These are phyloP conservation scores for Epichloe typhina DNA, from an alignment of 2,329 filamentous ascomycete species.

Conservation along the genomic window DNA sequence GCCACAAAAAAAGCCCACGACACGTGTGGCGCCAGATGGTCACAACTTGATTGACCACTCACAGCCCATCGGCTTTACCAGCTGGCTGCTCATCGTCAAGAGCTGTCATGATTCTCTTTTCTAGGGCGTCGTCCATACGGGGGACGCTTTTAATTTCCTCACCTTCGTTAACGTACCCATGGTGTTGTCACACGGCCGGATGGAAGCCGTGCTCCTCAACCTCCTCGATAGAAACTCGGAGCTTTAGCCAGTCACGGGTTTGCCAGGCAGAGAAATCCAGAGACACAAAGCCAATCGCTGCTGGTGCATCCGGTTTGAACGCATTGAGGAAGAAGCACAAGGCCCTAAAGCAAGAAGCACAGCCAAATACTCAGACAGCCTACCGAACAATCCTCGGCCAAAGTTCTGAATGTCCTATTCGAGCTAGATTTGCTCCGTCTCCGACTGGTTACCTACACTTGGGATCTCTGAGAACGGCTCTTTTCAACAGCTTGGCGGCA, in stretches of 20 bases:
- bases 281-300: background rate
- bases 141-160: background rate
- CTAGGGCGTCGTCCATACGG: background rate
- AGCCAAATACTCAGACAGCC: background rate
- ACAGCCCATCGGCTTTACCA: too few relatives aligned
- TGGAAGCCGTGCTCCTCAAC: background rate
- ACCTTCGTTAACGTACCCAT: background rate
- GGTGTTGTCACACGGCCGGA: background rate
- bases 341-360: slow-evolving; percentile 12
- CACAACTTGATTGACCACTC: too few relatives aligned
- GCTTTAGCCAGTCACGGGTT: background rate
- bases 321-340: slow-evolving; percentile 8
- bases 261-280: background rate
- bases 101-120: background rate
- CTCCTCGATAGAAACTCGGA: background rate
- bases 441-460: slow-evolving; percentile 90
- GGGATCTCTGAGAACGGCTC: slow-evolving; percentile 77
- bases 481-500: slow-evolving; percentile 94
- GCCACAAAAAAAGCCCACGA: too few relatives aligned
- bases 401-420: slow-evolving; percentile 39
- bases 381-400: slow-evolving; percentile 22
- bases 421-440: slow-evolving; percentile 79
- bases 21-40: too few relatives aligned
- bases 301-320: slow-evolving; percentile 7
- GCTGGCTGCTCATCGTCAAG: background rate